Evolutionary conservation across 2,329 filamentous ascomycete genomes (phyloP), one percentile per base, ranked within the genome.

Genomic region (Trichoderma pleuroti): DNA sequence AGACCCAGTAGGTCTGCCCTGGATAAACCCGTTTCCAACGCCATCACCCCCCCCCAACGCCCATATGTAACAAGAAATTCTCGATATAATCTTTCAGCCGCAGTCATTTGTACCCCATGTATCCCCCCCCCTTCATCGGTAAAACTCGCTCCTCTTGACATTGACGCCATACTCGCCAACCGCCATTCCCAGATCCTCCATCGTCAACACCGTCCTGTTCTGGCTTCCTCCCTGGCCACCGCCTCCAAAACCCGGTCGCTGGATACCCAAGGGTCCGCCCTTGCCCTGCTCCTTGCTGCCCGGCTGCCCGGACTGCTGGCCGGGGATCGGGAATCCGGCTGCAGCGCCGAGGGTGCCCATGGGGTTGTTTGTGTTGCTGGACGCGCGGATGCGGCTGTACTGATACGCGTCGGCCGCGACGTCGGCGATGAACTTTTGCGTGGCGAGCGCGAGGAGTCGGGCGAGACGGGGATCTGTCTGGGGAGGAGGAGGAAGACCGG

Each of bases 171-270:
- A 99, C 85, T 99, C 96, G 36, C 93, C 93, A 34, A 98, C 95
- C 1, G 96, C 96, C 94, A 98, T 98, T 18, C 96, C 96, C 76
- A 99, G 81, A 80, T 99, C 96, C 82, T 99, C 96, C 96, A 99
- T 98, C 1, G 96, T 98, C 73, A 99, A 85, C 69, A 99, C 95
- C 21, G 96, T 98, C 73, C 94, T 87, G 74, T 97, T 97, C 83
- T 97, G 93, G 69, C 90, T 92, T 1, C 93, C 93, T 32, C 94
- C 94, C 77, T 94, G 93, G 0, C 94, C 94, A 75, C 95, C 95
- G 73, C 95, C 96, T 18, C 93, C 93, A 77, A 91, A 95, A 0
- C 93, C 93, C 28, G 92, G 89, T 64, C 93, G 84, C 83, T 94
- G 92, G 72, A 92, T 91, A 3, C 90, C 93, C 74, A 92, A 83